Conservation (phyloP, 2,329 filamentous ascomycete genomes). For the Malbranchea cinnamomea region DNA sequence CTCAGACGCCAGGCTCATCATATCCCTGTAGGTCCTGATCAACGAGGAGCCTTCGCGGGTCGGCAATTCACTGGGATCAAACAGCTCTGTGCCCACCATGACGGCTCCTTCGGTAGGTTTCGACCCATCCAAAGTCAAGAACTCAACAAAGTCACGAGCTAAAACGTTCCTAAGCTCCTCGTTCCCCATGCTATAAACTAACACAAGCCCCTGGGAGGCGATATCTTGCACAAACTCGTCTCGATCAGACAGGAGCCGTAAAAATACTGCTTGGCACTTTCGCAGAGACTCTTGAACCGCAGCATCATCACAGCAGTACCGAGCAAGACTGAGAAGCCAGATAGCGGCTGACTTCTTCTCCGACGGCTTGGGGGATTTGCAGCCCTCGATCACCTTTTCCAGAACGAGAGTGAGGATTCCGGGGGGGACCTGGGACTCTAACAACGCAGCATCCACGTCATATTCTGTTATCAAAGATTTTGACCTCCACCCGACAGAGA, state of each 20-base stretch:
- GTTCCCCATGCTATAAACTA: conserved; percentile 90
- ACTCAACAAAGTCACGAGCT: conserved; percentile 72
- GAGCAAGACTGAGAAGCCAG: conserved; percentile 83
- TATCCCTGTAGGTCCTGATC: conserved; percentile 96
- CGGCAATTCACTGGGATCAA: conserved; percentile 77
- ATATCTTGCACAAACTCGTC: conserved; percentile 95
- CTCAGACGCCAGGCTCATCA: conserved; percentile 87
- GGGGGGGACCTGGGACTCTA: conserved; percentile 22
- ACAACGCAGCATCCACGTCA: conserved; percentile 50
- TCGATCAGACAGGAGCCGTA: conserved; percentile 68
- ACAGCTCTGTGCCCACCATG: conserved; percentile 79
- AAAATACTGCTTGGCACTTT: conserved; percentile 74
- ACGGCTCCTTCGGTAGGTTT: conserved; percentile 61
- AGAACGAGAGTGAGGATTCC: conserved; percentile 41
- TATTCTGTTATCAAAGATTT: conserved; percentile 59
- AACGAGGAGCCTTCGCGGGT: conserved; percentile 82
- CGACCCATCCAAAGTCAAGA: conserved; percentile 56
- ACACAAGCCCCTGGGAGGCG: conserved; percentile 73
- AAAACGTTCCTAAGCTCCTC: conserved; percentile 64
- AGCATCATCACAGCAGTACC: conserved; percentile 69
- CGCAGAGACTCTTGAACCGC: conserved; percentile 61
- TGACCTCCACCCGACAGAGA: conserved; percentile 69
- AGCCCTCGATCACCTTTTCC: conserved; percentile 60
- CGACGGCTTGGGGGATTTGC: conserved; percentile 72
- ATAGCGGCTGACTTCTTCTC: conserved; percentile 85